Percentiles rank a stretch among this genome's conserved stretches.
These are phyloP conservation scores for Populus nigra DNA, from an alignment of 345 rosid species.

Conservation along the genomic window DNA sequence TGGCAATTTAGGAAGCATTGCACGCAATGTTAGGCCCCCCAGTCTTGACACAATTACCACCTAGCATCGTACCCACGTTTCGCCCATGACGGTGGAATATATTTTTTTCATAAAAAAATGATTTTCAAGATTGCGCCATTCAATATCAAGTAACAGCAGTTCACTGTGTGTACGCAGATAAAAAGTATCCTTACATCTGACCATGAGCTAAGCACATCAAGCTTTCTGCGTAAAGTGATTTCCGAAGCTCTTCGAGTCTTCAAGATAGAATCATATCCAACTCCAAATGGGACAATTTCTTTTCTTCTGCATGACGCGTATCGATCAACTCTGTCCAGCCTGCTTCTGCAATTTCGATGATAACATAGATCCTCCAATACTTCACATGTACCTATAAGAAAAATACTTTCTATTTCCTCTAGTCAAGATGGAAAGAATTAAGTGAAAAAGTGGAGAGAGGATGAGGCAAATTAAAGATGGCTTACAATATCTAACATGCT, in stretches of 20 bases:
- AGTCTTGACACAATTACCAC: too few species aligned
- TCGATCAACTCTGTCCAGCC: not conserved
- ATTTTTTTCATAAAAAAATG: too few species aligned
- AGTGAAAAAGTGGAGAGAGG: not conserved
- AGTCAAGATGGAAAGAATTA: not conserved
- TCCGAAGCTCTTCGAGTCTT: not conserved
- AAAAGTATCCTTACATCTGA: not conserved
- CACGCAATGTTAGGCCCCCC: too few species aligned
- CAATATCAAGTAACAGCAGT: not conserved
- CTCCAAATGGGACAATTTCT: not conserved
- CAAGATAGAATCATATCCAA: not conserved
- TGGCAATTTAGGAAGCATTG: too few species aligned
- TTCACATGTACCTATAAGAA: not conserved
- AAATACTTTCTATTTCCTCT: not conserved
- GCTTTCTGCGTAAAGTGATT: not conserved
- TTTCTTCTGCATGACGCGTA: not conserved
- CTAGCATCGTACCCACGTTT: too few species aligned
- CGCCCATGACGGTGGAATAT: too few species aligned
- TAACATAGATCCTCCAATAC: not conserved
- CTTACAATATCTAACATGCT: slow-evolving; percentile 42
- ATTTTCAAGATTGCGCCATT: not conserved
- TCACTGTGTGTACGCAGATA: not conserved
- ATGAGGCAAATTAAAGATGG: not conserved
- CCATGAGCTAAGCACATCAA: not conserved
- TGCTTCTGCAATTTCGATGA: not conserved